Evolutionary conservation across 352 stramenopile genomes (phyloP).

Genomic region (Phytophthora brassicae): DNA sequence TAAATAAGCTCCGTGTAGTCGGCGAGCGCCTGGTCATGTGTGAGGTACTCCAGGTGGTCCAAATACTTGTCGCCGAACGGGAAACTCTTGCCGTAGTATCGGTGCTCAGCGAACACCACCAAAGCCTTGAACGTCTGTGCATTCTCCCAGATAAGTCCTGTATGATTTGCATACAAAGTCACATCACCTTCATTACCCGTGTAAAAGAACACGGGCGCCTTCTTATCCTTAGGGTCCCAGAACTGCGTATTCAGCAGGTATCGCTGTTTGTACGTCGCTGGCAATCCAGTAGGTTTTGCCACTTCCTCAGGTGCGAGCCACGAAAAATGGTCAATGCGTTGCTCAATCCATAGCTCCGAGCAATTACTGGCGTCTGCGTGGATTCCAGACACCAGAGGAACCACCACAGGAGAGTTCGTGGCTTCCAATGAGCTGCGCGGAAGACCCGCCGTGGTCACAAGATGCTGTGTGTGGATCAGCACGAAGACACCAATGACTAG

Average conservation of each 20-base stretch:
- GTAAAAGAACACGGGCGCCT: conserved; percentile 92
- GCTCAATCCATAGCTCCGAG: conserved; percentile 84
- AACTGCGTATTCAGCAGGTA: conserved; percentile 90
- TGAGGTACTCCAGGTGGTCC: conserved; percentile 82
- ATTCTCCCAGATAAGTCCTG: conserved; percentile 95
- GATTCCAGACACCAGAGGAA: conserved; percentile 12
- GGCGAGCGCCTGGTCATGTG: conserved; percentile 91
- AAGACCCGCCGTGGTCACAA: conserved; percentile 47
- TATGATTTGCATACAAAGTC: conserved; percentile 93
- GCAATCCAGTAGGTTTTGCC: conserved; percentile 15
- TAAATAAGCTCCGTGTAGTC: conserved; percentile 92
- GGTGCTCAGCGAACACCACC: conserved; percentile 95
- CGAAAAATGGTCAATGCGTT: conserved; percentile 91
- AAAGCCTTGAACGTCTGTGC: conserved; percentile 86
- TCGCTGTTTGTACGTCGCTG: conserved; percentile 82
- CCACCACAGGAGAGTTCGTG: conserved; percentile 7
- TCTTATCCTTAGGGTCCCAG: conserved; percentile 66
- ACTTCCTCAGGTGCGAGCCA: conserved; percentile 42
- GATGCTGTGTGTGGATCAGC: conserved; percentile 68
- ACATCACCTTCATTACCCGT: conserved; percentile 95
- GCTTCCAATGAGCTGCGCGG: conserved; percentile 39
- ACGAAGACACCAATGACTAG: conserved; percentile 66
- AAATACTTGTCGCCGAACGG: conserved; percentile 76
- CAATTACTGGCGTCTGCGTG: conserved; percentile 69
- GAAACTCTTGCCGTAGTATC: conserved; percentile 93